Evolutionary conservation across 768 basidiomycete species (phyloP), one percentile per base, ranked within the genome.

Genomic region (Boletus pseudo-olivaceus): DNA sequence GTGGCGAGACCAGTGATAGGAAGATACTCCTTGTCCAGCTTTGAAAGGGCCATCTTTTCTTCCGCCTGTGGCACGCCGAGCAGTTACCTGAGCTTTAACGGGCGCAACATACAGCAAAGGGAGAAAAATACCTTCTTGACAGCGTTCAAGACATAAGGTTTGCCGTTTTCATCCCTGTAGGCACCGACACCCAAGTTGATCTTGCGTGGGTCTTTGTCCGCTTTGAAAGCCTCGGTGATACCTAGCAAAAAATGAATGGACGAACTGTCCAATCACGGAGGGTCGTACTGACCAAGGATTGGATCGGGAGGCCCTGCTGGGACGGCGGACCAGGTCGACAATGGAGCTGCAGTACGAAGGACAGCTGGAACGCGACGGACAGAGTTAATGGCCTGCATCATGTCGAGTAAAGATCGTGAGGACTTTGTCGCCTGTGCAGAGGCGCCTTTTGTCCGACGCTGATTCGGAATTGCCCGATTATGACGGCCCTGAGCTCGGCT

Each of bases 121-220:
- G 26, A 30, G 10, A 46, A 30, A 39, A 62, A 49, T 44, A 88
- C 93, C 82, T 93, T 92, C 72, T 88, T 85, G 35, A 99, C 97
- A 40, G 86, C 84, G 43, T 81, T 85, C 53, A 99, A 78, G 51
- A 99, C 85, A 70, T 94, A 98, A 6, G 96, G 96, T 75, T 97
- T 98, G 52, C 97, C 97, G 51, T 87, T 79, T 59, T 84, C 91
- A 63, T 99, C 94, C 56, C 97, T 83, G 79, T 94, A 98, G 42
- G 93, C 91, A 64, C 97, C 97, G 60, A 98, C 97, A 67, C 97
- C 97, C 54, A 99, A 80, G 76, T 98, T 99, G 67, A 99, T 96
- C 73, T 98, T 98, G 61, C 86, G 85, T 17, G 90, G 78, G 70
- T 90, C 85, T 65, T 84, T 87, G 82, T 98, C 93, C 41, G 93